Conservation (phyloP, 2,329 filamentous ascomycete genomes). For the Hymenoscyphus fraxineus region DNA sequence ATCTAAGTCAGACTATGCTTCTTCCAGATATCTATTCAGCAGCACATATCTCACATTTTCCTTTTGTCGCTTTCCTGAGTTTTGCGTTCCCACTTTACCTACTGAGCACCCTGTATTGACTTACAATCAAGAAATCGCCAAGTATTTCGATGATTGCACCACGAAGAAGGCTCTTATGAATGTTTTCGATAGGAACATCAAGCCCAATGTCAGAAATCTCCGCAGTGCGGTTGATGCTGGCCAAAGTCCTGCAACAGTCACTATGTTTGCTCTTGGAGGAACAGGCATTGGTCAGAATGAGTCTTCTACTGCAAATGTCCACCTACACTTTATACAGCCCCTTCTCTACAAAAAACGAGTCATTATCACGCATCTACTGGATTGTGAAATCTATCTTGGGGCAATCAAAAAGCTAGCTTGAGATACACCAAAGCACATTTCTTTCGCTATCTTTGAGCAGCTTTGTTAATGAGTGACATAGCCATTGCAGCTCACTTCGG, state of each 20-base stretch:
- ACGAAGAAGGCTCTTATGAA: constrained; percentile 13
- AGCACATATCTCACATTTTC: constrained; percentile 11
- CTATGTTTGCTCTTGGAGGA: constrained; percentile 9
- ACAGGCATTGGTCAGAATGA: not conserved
- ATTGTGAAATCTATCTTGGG: too few relatives aligned
- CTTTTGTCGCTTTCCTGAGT: not conserved
- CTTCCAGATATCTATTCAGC: not conserved
- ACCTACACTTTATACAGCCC: not conserved
- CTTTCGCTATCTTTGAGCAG: too few relatives aligned
- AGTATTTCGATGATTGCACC: constrained; percentile 14
- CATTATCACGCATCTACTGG: not conserved
- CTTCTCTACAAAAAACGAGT: not conserved
- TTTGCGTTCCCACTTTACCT: not conserved
- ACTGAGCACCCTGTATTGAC: constrained; percentile 12
- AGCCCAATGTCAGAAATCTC: constrained; percentile 35
- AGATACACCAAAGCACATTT: too few relatives aligned
- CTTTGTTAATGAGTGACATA: too few relatives aligned
- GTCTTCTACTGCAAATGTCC: not conserved
- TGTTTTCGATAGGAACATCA: constrained; percentile 35
- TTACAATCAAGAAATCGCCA: constrained; percentile 16
- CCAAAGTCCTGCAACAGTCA: constrained; percentile 14
- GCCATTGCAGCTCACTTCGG: constrained; percentile 48
- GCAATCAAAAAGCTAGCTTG: too few relatives aligned
- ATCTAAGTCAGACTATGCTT: not conserved
- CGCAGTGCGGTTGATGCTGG: constrained; percentile 11